Conservation (phyloP, 1,284 basidiomycete genomes). For the Taiwanofungus camphoratus region DNA sequence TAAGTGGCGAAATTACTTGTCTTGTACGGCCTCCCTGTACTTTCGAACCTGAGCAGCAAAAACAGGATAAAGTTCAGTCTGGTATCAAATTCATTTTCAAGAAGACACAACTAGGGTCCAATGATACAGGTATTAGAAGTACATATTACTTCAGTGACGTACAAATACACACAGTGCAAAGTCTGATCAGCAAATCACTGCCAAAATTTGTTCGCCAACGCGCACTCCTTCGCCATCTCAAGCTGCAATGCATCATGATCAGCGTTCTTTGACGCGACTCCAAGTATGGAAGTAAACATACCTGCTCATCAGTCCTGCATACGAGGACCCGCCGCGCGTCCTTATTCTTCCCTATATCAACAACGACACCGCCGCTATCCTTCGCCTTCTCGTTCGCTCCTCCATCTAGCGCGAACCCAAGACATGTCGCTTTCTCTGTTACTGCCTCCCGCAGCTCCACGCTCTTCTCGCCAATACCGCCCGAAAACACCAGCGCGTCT, state of each 20-base stretch:
- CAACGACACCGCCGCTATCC: constrained; percentile 33
- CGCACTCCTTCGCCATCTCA: constrained; percentile 64
- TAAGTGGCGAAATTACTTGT: too few species aligned
- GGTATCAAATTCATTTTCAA: too few species aligned
- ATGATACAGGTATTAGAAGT: too few species aligned
- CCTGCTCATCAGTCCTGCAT: constrained; percentile 59
- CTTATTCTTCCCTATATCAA: constrained; percentile 38
- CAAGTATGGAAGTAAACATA: constrained; percentile 10
- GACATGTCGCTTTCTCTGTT: constrained; percentile 43
- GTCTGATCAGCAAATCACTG: constrained; percentile 11
- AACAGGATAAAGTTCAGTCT: too few species aligned
- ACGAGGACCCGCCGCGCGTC: constrained; percentile 42
- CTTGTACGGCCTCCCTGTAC: too few species aligned
- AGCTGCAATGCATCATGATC: constrained; percentile 30
- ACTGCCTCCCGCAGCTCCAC: constrained; percentile 56
- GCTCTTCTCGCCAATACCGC: constrained; percentile 80
- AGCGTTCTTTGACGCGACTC: not conserved
- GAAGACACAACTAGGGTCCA: too few species aligned
- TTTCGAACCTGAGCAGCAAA: too few species aligned
- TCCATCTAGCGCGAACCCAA: constrained; percentile 52
- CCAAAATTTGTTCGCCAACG: constrained; percentile 37
- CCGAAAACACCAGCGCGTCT: constrained; percentile 80
- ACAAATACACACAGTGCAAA: constrained; percentile 3
- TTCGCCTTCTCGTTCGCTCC: constrained; percentile 37
- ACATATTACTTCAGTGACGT: too few species aligned